Base-by-base conservation (phyloP, 768 basidiomycete species). In the Ramaria rubella region DNA sequence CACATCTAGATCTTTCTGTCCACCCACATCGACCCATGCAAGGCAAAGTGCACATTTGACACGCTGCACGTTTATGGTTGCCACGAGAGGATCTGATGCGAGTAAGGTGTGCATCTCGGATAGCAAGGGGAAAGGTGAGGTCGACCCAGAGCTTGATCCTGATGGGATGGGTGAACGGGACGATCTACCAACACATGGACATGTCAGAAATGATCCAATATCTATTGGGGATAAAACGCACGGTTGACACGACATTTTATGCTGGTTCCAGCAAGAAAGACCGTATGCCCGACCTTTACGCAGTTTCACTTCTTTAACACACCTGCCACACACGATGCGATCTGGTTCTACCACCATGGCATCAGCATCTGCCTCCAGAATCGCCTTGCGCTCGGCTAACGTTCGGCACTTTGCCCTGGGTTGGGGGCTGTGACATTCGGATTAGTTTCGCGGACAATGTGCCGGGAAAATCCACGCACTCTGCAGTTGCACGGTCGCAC, bases 251-350 rank as follows among this genome's bases (percentile, higher is more conserved):
- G 43, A 48, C 21, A 29, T 11, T 21, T 56, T 56, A 33, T 56
- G 55, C 26, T 45, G 44, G 15, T 29, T 46, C 55, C 55, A 56
- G 33, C 55, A 46, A 29, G 55, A 56, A n/a, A 56, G 43, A n/a
- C 44, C 55, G 36, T 56, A 56, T 21, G 55, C n/a, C 12, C 55
- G 55, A 21, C 45, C 45, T 26, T 90, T 87, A 51, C 88, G 69
- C 27, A 87, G 71, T 48, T 70, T 74, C 57, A 89, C 74, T 83
- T 85, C 87, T 58, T 75, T 81, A 52, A 78, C 69, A 64, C 87
- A 90, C 34, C 71, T 74, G 60, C 75, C 77, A 65, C 87, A 90
- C 51, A 78, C 69, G 17, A 80, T 80, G 54, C 75, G 73, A 46
- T 79, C 70, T 2, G 77, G 71, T 61, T 80, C 73, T 15, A 82